Evolutionary conservation across 345 rosid genomes (phyloP), one percentile per base, ranked within the genome.

Genomic region (Erodium maritimum): DNA sequence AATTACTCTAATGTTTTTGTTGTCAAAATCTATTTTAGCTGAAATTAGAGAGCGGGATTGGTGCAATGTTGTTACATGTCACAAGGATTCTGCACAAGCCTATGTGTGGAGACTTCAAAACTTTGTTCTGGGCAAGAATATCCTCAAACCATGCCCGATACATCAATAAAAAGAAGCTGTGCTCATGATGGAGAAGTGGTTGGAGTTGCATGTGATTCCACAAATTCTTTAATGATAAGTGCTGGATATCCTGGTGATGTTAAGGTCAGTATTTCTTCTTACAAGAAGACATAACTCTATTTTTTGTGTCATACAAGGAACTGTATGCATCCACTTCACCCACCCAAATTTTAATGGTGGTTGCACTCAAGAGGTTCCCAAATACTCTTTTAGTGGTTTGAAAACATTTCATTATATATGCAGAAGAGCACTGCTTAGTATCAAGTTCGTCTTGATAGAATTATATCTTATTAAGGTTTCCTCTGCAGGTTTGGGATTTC

Each of bases 81-180:
- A 87, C 74, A 75, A 76, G 79, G 99, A 89, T 69, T 87, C 99
- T 62, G 72, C 80, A 51, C 81, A 80, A 73, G 95, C 96, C 52
- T 89, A 89, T 75, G 88, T 93, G 60, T 93, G 96, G 99, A 87
- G 95, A 77, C 96, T 93, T 82, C 99, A 93, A 75, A 85, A 93
- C 77, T 93, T 87, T 70, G 96, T 93, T 71, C 80, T 89, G 63
- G 99, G 99, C 46, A 88, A 89, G 76, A 96, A 89, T 69, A 89
- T 93, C 55, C 76, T 93, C 72, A 85, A 78, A 72, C 97, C 97
- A 62, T 89, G 91, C 74, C 82, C 83, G 99, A 93, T 69, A 58
- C 19, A 57, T 73, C 77, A 57, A 85, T 76, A 73, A 83, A 70
- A 65, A 68, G 65, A 68, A 67, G 65, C 55, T 71, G 66, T 65